Evolutionary conservation across 495 filamentous ascomycete genomes (phyloP), one percentile per base, ranked within the genome.

Genomic region (Penicillium flavigenum): DNA sequence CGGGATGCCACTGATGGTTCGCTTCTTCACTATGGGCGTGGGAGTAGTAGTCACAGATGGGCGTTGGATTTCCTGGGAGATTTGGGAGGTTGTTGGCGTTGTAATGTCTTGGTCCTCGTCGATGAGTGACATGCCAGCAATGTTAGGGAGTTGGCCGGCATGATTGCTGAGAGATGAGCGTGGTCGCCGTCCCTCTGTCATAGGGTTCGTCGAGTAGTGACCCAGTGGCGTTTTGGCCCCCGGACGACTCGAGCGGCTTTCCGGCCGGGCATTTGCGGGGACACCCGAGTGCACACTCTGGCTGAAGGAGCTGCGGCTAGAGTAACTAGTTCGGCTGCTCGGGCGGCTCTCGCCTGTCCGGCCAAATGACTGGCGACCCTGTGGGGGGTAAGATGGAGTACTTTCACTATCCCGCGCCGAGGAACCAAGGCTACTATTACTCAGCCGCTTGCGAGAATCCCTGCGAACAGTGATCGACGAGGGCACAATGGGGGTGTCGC

Each of bases 401-500:
- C 70, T 65, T 20, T 78, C 73, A n/a, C 76, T 69, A 42, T 78
- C 75, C 27, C 72, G 71, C 9, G 79, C 75, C 3, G 86, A 85
- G 22, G 81, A 81, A n/a, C 78, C 76, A 32, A 74, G 74, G 63
- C 78, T 85, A 60, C 86, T 88, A 43, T 82, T 85, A 46, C 81
- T 79, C 58, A 83, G 52, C 14, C 84, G 81, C 57, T 86, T 91
- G 57, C 83, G 80, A 67, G 87, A 88, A 60, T 81, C 82, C 62
- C 85, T 86, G 22, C 92, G 84, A 63, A 93, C 83, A 0, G 91
- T 91, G 57, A 96, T 82, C 7, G 84, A 87, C 1, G 85, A 79
- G 14, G 91, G 83, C n/a, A 95, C 82, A 45, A 39, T 39, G 5
- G 79, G 76, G 59, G 75, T 78, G 10, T 81, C 76, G 10, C 78